Evolutionary conservation across 2,329 filamentous ascomycete species (phyloP).

Genomic region (Fusarium globosum): DNA sequence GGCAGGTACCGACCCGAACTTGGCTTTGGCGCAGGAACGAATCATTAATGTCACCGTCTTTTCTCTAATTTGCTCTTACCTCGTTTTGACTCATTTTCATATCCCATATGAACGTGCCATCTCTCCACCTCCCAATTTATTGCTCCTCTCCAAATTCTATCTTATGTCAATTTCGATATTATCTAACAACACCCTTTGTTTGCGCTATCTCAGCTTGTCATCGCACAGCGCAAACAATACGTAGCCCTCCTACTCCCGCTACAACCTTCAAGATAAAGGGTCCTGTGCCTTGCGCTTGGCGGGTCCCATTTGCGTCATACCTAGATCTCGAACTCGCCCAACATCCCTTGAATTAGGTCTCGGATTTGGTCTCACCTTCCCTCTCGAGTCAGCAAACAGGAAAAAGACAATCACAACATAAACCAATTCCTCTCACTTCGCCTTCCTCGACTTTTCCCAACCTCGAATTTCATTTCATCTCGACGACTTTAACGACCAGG

Average conservation of each 20-base stretch:
- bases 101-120: slow-evolving; percentile 24
- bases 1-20: slow-evolving; percentile 38
- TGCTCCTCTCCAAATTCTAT: slow-evolving; percentile 2
- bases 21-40: slow-evolving; percentile 38
- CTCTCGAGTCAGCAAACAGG: slow-evolving; percentile 10
- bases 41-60: slow-evolving; percentile 42
- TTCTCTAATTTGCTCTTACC: slow-evolving; percentile 31
- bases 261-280: slow-evolving; percentile 38
- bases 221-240: slow-evolving; percentile 19
- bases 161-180: neutral
- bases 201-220: slow-evolving; percentile 10
- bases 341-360: slow-evolving; percentile 30
- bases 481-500: slow-evolving; percentile 11
- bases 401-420: slow-evolving; percentile 6
- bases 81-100: slow-evolving; percentile 36
- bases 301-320: slow-evolving; percentile 44
- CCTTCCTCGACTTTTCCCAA: neutral
- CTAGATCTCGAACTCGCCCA: slow-evolving; percentile 27
- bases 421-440: neutral
- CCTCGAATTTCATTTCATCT: neutral
- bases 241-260: slow-evolving; percentile 19
- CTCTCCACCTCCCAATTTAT: slow-evolving; percentile 6
- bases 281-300: slow-evolving; percentile 42
- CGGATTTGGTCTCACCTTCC: slow-evolving; percentile 16
- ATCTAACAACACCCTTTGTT: slow-evolving; percentile 3